A percentile compares a stretch with the other conserved stretches of the same genome.
These are phyloP conservation scores for Oryza meyeriana DNA, from an alignment of 176 grass and related monocot genomes.

Conservation along the genomic window DNA sequence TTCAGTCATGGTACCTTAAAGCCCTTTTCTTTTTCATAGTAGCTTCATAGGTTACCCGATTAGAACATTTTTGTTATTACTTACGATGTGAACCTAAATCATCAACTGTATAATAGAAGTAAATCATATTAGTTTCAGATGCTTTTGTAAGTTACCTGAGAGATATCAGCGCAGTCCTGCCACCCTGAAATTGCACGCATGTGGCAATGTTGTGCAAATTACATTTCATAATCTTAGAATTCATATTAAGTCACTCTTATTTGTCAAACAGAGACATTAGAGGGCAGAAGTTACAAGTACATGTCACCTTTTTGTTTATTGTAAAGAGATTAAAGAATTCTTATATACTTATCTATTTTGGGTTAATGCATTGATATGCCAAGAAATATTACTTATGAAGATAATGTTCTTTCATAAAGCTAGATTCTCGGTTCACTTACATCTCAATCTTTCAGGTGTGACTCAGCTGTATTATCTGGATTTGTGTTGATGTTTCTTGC, in stretches of 20 bases:
- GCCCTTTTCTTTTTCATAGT: background rate
- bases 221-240: background rate
- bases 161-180: background rate
- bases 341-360: background rate
- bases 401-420: slow-evolving; percentile 5
- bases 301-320: background rate
- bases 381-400: background rate
- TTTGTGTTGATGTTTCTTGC: slow-evolving; percentile 83
- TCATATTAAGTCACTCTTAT: background rate
- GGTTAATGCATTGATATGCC: background rate
- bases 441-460: slow-evolving; percentile 58
- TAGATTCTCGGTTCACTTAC: slow-evolving; percentile 15
- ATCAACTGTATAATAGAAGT: background rate
- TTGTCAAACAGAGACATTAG: background rate
- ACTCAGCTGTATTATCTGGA: slow-evolving; percentile 88
- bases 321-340: background rate
- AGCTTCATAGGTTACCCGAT: background rate
- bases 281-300: background rate
- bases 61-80: background rate
- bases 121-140: background rate
- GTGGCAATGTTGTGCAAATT: background rate
- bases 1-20: background rate
- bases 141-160: background rate
- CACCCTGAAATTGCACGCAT: background rate
- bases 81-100: background rate